Evolutionary conservation across 2,329 filamentous ascomycete species (phyloP).

Genomic region (Dactylella cylindrospora): DNA sequence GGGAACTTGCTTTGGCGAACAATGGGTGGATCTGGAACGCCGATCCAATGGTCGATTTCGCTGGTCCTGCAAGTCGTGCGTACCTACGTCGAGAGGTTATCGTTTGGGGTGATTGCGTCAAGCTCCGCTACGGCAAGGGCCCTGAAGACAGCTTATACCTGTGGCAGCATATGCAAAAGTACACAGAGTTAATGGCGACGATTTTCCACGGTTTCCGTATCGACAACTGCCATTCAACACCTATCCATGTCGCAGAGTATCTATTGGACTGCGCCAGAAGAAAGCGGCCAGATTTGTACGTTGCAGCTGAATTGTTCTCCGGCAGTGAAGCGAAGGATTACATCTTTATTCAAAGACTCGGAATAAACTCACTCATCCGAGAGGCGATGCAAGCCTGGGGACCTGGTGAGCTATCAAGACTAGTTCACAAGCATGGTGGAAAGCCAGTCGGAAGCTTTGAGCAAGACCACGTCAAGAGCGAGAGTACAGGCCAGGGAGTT

Average conservation of each 20-base stretch:
- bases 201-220: slow-evolving; percentile 95
- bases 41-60: slow-evolving; percentile 90
- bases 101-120: slow-evolving; percentile 97
- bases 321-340: slow-evolving; percentile 96
- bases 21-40: slow-evolving; percentile 99
- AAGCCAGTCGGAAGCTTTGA: slow-evolving; percentile 96
- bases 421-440: slow-evolving; percentile 91
- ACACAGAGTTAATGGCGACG: slow-evolving; percentile 87
- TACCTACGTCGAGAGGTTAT: slow-evolving; percentile 96
- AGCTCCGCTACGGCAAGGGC: slow-evolving; percentile 80
- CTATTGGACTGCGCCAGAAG: slow-evolving; percentile 90
- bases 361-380: slow-evolving; percentile 85
- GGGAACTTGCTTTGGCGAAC: slow-evolving; percentile 80
- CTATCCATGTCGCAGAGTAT: slow-evolving; percentile 89
- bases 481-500: slow-evolving; percentile 62
- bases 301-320: slow-evolving; percentile 93
- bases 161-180: slow-evolving; percentile 94
- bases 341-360: slow-evolving; percentile 88
- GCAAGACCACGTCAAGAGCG: slow-evolving; percentile 76
- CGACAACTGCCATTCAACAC: slow-evolving; percentile 97
- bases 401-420: slow-evolving; percentile 83
- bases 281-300: slow-evolving; percentile 81
- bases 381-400: slow-evolving; percentile 99
- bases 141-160: slow-evolving; percentile 86
- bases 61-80: slow-evolving; percentile 82